These are phyloP conservation scores for Sphaerulina musiva DNA, from an alignment of 2,329 filamentous ascomycete species.

Conservation along the genomic window DNA sequence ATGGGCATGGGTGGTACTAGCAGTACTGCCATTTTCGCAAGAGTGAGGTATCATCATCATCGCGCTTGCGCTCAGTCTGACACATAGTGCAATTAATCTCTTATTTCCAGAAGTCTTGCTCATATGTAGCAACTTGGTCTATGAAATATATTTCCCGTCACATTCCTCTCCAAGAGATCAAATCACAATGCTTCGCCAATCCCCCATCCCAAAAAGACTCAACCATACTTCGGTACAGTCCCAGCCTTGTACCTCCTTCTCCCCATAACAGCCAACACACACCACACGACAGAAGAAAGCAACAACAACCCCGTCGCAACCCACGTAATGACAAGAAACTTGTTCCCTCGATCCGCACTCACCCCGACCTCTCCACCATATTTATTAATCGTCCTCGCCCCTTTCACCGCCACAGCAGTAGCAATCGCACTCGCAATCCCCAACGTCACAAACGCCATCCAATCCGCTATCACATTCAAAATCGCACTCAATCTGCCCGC, in stretches of 20 bases:
- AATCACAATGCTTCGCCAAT: background rate
- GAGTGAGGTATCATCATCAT: too few relatives aligned
- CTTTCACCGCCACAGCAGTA: slow-evolving; percentile 55
- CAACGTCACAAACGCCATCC: slow-evolving; percentile 51
- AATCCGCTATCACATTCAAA: slow-evolving; percentile 46
- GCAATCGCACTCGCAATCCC: slow-evolving; percentile 70
- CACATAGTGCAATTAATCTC: too few relatives aligned
- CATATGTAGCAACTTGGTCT: too few relatives aligned
- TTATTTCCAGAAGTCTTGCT: too few relatives aligned
- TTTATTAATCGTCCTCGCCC: slow-evolving; percentile 47
- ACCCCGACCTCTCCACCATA: slow-evolving; percentile 48
- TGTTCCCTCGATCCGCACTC: slow-evolving; percentile 45
- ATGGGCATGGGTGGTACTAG: slow-evolving; percentile 48
- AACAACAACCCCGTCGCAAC: slow-evolving; percentile 38
- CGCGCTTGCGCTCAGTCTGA: too few relatives aligned
- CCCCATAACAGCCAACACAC: background rate
- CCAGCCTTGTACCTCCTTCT: background rate
- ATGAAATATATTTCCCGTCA: too few relatives aligned
- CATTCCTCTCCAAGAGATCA: background rate
- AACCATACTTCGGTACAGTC: background rate
- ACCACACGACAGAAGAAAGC: background rate
- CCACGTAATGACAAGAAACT: slow-evolving; percentile 57
- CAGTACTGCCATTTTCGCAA: background rate
- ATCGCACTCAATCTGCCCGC: slow-evolving; percentile 41
- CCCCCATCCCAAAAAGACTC: background rate